Base-by-base conservation (phyloP, 805 yeast species). In the Barnettozyma siamensis region DNA sequence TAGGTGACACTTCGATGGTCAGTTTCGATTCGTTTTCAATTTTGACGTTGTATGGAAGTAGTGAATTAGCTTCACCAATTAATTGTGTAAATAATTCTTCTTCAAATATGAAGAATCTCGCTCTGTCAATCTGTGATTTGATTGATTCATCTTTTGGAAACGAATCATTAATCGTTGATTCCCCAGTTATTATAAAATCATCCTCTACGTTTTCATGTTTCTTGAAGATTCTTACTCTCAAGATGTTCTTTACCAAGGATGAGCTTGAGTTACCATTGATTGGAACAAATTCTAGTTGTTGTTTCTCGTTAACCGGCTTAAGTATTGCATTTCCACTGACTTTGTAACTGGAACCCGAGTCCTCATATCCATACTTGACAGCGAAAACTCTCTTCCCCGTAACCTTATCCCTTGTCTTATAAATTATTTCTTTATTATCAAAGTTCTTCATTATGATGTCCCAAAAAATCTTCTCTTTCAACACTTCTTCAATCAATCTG, bases 321-420 rank as follows among this genome's bases (percentile, higher is more conserved):
- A 88, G 63, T 0, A 83, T 60, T 0, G 95, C 97, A 33, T 82
- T 63, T 2, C 97, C 97, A 48, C 75, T 72, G 51, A 62, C 63
- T 43, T 65, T 67, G 53, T 77, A 87, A 17, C 69, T 75, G 1
- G 95, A 85, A 0, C 98, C 99, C 0, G 95, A 79, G 60, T 89
- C 97, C 15, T 83, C 89, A 64, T 76, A 91, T 0, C 98, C 98
- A 56, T 84, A 93, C 53, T 85, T 87, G 29, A 91, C 83, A 4
- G 91, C 94, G 33, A 89, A 71, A 2, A 70, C 65, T 42, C 65
- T 65, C 9, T 77, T 74, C 16, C 77, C 69, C 0, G 70, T 59
- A 7, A 70, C 69, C 7, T 78, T 79, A 42, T 76, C 80, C 40
- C 79, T 71, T 20, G 81, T 70, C 50, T 83, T 85, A 54, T 82